Evolutionary conservation across 129 eudicot species (phyloP), one percentile per base, ranked within the genome.

Genomic region (Rutidosis leptorrhynchoides): DNA sequence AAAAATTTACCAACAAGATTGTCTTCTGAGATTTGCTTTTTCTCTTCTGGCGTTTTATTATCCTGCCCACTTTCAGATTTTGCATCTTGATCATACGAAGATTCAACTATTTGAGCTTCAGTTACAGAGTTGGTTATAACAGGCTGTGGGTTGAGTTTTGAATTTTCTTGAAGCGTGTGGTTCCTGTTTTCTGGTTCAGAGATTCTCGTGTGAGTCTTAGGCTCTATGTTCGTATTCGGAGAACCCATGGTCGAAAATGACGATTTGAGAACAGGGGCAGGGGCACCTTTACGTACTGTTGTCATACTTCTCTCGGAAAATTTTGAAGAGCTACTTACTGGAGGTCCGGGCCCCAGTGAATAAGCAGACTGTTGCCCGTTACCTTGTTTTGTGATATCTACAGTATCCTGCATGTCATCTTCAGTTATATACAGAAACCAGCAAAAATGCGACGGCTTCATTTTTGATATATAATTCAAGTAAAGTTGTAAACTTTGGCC

Each of bases 221-320:
- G 49, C 40, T 65, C 80, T 69, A 23, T 67, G 33, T 72, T 71
- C 55, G 49, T 75, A 52, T 70, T 74, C 7, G 57, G 84, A 67
- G 77, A 72, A 55, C 70, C 74, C 61, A 65, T 59, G 55, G 83
- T 75, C 58, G 86, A 77, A 62, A 78, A 80, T 56, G 85, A 72
- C 2, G 85, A 74, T 62, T 58, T 72, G 53, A 74, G 75, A 16
- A 55, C 62, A 0, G 86, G 88, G 37, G 75, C 15, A 11, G 85
- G 82, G 46, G 74, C 11, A 43, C 65, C 76, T 63, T 84, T 74
- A 54, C 58, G 73, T 48, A 78, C 53, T 42, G 77, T 69, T 23
- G 83, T 62, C 78, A 78, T 80, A 74, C 85, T 85, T 63, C 84
- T 75, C 55, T 80, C 83, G 2, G 86, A 60, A 49, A 52, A 62